Evolutionary conservation across 176 grass and related monocot genomes (phyloP), one percentile per base, ranked within the genome.

Genomic region (Pharus latifolius): DNA sequence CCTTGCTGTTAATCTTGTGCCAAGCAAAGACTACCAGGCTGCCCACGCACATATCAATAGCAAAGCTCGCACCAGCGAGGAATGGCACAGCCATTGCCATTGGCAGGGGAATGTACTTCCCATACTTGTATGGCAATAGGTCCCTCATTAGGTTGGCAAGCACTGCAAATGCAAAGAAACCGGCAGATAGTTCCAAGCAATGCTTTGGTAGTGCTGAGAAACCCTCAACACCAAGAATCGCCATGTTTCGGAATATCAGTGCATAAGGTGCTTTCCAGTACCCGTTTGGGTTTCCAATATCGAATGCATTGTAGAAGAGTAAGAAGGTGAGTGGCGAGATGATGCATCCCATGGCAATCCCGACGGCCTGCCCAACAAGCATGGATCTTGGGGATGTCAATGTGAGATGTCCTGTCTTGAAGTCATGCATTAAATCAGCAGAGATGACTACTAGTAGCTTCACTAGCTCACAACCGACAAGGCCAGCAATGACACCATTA

Each of bases 341-440:
- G 66, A 91, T 68, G 72, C 88, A 87, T 28, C 83, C 83, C 84
- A 87, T 91, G 8, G 54, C 54, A 10, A 74, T 88, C 51, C 85
- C 75, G 30, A 84, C 79, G 22, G 75, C 69, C 75, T 88, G 80
- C 67, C 80, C 83, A 51, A 88, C 23, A 62, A 88, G 80, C 78
- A 88, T 88, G 13, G 80, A 83, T 53, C 31, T 67, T 1, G 89
- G 89, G 6, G 89, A 92, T 3, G 89, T 76, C 11, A 92, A 62
- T 27, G 89, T 92, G 13, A 92, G 58, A 56, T 92, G 88, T 0
- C 84, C 89, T 1, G 84, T 92, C 73, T 88, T 92, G 66, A 92
- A 92, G 67, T 92, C 90, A 25, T 88, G 82, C 90, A 88, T 92
- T 41, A 92, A 76, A 45, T 92, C 90, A 7, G 90, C 52, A 16